Evolutionary conservation across 2,329 filamentous ascomycete genomes (phyloP), one percentile per base, ranked within the genome.

Genomic region (Didymosphaeria variabile): DNA sequence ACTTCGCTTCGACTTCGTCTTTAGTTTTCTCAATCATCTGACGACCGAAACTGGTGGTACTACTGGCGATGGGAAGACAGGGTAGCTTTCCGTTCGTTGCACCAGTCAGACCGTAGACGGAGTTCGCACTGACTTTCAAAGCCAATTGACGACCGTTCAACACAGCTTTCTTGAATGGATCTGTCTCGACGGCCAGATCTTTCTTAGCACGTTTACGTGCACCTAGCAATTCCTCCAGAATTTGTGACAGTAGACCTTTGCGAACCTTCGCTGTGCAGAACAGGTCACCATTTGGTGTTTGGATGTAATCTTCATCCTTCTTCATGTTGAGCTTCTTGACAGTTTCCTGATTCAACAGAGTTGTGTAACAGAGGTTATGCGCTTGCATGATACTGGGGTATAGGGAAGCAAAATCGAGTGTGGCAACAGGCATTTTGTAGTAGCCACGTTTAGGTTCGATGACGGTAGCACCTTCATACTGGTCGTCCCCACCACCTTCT

Each of bases 21-120:
- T 97, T 98, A 0, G 95, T 98, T 81, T 90, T 95, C 79, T 98
- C 94, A 82, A 99, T 99, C 95, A 99, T 99, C 76, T 97, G 91
- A 71, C 95, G 92, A 68, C 95, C 95, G 73, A 97, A 99, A 82
- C 91, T 93, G 1, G 95, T 99, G 15, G 95, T 98, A 80, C 93
- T 97, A 82, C 93, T 97, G 62, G 95, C 95, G 78, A 99, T 98
- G 44, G 91, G 89, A 61, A 99, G 83, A 84, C 95, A 99, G 0
- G 95, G 95, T 44, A 99, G 84, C 77, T 99, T 99, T 74, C 95
- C 95, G 34, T 93, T 93, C 0, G 94, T 98, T 2, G 95, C 96
- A 80, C 95, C 95, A 7, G 95, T 99, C 66, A 99, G 83, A 83
- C 95, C 95, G 80, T 99, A 99, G 31, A 99, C 95, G 77, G 91